Percentiles rank a stretch among this genome's conserved stretches.
These are phyloP conservation scores for Aspergillus tubingensis DNA, from an alignment of 2,329 filamentous ascomycete species.

Conservation along the genomic window DNA sequence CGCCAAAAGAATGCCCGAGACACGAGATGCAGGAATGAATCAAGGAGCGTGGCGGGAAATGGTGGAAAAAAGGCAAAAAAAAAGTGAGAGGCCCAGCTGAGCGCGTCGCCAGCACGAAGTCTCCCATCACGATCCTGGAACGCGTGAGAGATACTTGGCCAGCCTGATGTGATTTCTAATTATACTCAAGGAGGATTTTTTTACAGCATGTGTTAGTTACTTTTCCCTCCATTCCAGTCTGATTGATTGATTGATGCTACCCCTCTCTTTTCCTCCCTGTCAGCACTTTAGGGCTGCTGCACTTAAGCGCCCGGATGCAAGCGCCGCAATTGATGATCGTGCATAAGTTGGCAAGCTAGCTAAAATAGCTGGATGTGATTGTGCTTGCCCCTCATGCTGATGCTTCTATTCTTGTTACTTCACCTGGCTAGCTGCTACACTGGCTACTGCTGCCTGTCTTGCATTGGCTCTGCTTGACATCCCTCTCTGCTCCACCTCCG, in stretches of 20 bases:
- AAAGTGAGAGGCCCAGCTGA: not conserved
- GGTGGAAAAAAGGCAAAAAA: too few relatives aligned
- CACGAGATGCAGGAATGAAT: conserved; percentile 10
- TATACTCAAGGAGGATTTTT: too few relatives aligned
- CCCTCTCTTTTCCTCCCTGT: not conserved
- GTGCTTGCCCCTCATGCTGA: not conserved
- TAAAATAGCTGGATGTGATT: too few relatives aligned
- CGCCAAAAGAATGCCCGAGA: conserved; percentile 1
- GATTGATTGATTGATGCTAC: not conserved
- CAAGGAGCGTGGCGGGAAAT: too few relatives aligned
- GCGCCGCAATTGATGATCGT: not conserved
- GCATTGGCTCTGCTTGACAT: too few relatives aligned
- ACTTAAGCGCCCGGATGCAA: conserved; percentile 9
- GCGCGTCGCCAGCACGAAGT: conserved; percentile 4
- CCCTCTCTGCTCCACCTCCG: not conserved
- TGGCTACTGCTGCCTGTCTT: too few relatives aligned
- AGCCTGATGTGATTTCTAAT: too few relatives aligned
- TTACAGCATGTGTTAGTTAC: too few relatives aligned
- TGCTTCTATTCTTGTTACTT: conserved; percentile 5
- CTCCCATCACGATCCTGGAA: conserved; percentile 3
- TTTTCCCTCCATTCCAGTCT: not conserved
- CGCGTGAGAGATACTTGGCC: not conserved
- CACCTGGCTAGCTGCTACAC: not conserved
- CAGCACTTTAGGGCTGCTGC: conserved; percentile 1
- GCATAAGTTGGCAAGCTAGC: not conserved